phyloP scores from a whole-genome alignment of 345 rosid species.

The Salix arbutifolia region DNA sequence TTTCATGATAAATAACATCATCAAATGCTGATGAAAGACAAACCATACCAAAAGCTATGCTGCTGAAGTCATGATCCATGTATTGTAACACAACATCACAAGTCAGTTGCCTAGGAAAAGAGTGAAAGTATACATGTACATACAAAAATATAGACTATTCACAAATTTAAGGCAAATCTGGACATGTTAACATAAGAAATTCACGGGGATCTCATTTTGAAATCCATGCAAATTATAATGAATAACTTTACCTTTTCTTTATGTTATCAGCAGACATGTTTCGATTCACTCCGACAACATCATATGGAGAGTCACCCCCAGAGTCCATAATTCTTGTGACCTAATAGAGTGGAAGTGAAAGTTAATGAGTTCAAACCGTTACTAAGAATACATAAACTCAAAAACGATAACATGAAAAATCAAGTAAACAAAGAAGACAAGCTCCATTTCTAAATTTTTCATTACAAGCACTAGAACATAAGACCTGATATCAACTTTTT shows the following conservation, averaged over 20 bases:
- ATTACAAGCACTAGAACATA: not conserved
- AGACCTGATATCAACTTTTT: not conserved
- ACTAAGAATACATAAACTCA: not conserved
- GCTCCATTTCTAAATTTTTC: not conserved
- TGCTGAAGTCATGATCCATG: not conserved
- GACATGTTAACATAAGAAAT: not conserved
- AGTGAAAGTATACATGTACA: not conserved
- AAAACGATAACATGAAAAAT: not conserved
- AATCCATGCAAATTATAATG: not conserved
- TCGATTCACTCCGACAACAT: constrained; percentile 68
- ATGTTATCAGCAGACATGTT: constrained; percentile 65
- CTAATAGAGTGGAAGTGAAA: constrained; percentile 31
- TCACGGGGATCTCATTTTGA: not conserved
- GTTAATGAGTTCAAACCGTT: not conserved
- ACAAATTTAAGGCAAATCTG: not conserved
- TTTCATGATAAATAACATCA: not conserved
- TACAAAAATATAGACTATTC: too few relatives aligned
- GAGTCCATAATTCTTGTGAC: constrained; percentile 82
- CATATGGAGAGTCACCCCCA: constrained; percentile 68
- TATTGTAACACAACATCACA: not conserved
- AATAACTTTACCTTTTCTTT: constrained; percentile 71
- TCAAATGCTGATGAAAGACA: not conserved
- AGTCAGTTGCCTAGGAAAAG: not conserved
- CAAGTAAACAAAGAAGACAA: not conserved
- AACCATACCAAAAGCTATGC: not conserved